Conservation (phyloP, 2,329 filamentous ascomycete genomes). For the Stagonosporopsis chrysanthemi region DNA sequence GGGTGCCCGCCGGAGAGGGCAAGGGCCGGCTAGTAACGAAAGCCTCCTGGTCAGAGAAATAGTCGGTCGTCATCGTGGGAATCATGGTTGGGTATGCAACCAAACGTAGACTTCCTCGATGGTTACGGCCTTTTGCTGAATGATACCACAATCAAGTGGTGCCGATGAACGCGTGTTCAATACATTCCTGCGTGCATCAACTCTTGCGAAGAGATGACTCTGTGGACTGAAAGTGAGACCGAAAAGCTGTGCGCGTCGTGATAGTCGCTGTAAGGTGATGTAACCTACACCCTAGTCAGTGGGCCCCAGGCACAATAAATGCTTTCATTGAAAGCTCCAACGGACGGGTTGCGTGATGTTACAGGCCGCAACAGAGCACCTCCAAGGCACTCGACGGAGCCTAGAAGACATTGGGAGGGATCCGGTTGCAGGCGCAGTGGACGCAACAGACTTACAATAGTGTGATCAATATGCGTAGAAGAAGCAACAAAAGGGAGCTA, state of each 20-base stretch:
- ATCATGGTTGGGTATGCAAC: neutral
- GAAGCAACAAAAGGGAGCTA: constrained; percentile 13
- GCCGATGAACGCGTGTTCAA: constrained; percentile 29
- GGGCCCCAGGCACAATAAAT: neutral
- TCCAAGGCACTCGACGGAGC: neutral
- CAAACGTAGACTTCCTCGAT: neutral
- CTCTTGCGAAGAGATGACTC: neutral
- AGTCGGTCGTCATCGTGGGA: constrained; percentile 50
- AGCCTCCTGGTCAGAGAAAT: constrained; percentile 56
- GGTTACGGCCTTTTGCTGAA: constrained; percentile 8
- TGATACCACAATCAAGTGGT: constrained; percentile 45
- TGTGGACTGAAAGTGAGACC: neutral
- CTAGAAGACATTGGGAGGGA: neutral
- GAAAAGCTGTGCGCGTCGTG: neutral
- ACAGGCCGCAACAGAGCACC: neutral
- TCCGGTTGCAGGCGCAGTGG: neutral
- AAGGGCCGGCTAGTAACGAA: constrained; percentile 59
- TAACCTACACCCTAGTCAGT: constrained; percentile 9
- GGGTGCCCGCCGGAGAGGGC: constrained; percentile 74
- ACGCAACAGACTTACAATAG: constrained; percentile 8
- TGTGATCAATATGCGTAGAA: constrained; percentile 1
- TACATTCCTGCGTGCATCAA: constrained; percentile 35
- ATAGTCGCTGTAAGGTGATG: neutral
- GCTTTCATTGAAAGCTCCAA: neutral
- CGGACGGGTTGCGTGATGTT: neutral